A percentile compares a stretch with the other conserved stretches of the same genome.
These are phyloP conservation scores for Cladophialophora immunda DNA, from an alignment of 2,329 filamentous ascomycete species.

Conservation along the genomic window DNA sequence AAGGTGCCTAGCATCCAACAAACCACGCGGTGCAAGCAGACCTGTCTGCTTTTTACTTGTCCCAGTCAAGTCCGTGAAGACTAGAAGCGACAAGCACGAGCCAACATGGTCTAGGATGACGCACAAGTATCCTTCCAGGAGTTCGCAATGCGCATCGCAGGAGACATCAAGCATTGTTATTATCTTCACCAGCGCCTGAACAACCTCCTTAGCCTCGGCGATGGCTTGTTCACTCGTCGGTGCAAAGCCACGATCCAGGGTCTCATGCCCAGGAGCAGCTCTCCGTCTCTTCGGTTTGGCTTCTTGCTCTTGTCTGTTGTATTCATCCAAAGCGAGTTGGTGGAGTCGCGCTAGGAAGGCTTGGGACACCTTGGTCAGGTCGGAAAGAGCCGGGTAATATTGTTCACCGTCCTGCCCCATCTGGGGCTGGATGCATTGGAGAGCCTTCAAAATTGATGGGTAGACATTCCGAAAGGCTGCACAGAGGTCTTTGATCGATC, in stretches of 20 bases:
- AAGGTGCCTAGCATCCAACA: slow-evolving; percentile 41
- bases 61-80: slow-evolving; percentile 29
- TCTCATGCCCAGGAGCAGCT: background rate
- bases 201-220: slow-evolving; percentile 10
- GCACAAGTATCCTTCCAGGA: slow-evolving; percentile 36
- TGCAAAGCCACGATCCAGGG: background rate
- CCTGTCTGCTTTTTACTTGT: slow-evolving; percentile 12
- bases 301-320: slow-evolving; percentile 18
- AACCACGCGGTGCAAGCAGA: slow-evolving; percentile 45
- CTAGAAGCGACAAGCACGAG: slow-evolving; percentile 35
- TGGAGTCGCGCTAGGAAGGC: slow-evolving; percentile 33
- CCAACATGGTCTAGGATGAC: slow-evolving; percentile 39
- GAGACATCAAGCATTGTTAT: slow-evolving; percentile 30
- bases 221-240: background rate
- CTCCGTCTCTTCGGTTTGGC: slow-evolving; percentile 9
- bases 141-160: slow-evolving; percentile 21
- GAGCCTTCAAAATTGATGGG: slow-evolving; percentile 17
- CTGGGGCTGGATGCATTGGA: slow-evolving; percentile 6
- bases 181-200: slow-evolving; percentile 28
- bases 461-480: slow-evolving; percentile 15
- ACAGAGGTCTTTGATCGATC: slow-evolving; percentile 14
- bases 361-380: slow-evolving; percentile 32
- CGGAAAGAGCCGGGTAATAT: slow-evolving; percentile 11
- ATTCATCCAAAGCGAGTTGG: slow-evolving; percentile 34
- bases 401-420: slow-evolving; percentile 7